Conservation (phyloP, 1,139 yeast species). For the Lodderomyces beijingensis region DNA sequence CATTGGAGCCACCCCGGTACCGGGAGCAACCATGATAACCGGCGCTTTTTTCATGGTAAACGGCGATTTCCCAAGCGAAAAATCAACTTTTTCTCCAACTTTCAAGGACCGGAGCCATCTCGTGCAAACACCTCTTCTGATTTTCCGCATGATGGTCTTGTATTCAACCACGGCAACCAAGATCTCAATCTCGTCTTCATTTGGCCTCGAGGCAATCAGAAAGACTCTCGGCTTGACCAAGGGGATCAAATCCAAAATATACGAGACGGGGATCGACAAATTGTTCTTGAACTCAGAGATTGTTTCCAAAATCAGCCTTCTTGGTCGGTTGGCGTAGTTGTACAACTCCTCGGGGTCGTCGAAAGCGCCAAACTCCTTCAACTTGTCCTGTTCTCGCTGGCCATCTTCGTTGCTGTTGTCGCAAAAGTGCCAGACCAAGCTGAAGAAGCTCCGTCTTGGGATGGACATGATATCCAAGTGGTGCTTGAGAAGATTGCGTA, state of each 20-base stretch:
- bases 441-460: constrained; percentile 81
- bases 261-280: constrained; percentile 67
- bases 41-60: constrained; percentile 51
- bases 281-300: constrained; percentile 71
- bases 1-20: constrained; percentile 93
- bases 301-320: constrained; percentile 82
- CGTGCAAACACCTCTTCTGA: constrained; percentile 82
- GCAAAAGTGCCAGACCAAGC: constrained; percentile 68
- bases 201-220: constrained; percentile 69
- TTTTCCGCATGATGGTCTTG: constrained; percentile 70
- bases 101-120: constrained; percentile 58
- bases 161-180: constrained; percentile 85
- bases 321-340: constrained; percentile 86
- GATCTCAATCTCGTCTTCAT: constrained; percentile 45
- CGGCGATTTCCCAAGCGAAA: constrained; percentile 50
- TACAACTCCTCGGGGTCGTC: constrained; percentile 76
- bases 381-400: constrained; percentile 64
- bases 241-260: constrained; percentile 75
- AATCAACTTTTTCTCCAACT: constrained; percentile 48
- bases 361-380: constrained; percentile 69
- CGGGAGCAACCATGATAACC: constrained; percentile 74
- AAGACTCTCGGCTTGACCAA: constrained; percentile 73
- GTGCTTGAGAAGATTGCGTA: constrained; percentile 67
- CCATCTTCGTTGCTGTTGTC: constrained; percentile 38
- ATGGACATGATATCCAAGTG: constrained; percentile 80